Percentiles rank a stretch among this genome's conserved stretches.
phyloP scores from a whole-genome alignment of 164 flowering plant genomes.

The Vitis rotundifolia region DNA sequence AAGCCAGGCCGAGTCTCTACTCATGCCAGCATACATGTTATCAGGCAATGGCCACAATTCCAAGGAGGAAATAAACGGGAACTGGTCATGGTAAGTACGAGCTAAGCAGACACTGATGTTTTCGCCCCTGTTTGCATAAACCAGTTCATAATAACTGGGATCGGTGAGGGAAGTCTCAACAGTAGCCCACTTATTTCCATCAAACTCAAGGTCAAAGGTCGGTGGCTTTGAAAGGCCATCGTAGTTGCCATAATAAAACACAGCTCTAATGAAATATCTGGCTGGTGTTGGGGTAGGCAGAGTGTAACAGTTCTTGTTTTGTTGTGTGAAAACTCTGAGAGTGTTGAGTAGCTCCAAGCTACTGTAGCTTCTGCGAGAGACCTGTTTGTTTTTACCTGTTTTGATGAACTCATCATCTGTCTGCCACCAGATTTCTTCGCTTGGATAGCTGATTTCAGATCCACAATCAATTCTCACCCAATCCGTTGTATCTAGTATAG shows the following conservation, averaged over 20 bases:
- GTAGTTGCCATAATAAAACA: conserved; percentile 25
- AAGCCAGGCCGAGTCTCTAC: conserved; percentile 13
- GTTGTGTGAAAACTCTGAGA: conserved; percentile 10
- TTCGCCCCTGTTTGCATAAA: conserved; percentile 1
- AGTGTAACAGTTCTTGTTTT: conserved; percentile 16
- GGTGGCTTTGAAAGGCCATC: conserved; percentile 17
- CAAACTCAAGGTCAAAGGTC: conserved; percentile 22
- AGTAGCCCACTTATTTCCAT: conserved; percentile 22
- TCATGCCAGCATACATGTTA: conserved; percentile 12
- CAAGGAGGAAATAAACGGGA: conserved; percentile 22
- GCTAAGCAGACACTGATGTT: conserved; percentile 13
- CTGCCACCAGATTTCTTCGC: conserved; percentile 1
- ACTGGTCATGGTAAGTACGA: background rate
- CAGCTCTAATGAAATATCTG: conserved; percentile 10
- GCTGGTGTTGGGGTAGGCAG: background rate
- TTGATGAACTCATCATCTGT: conserved; percentile 4
- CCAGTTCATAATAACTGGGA: conserved; percentile 8
- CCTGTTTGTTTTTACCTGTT: background rate
- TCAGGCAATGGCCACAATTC: conserved; percentile 4
- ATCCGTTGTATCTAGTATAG: no score
- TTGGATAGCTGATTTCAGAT: conserved; percentile 1
- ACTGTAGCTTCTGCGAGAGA: background rate
- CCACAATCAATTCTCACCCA: conserved; percentile 9
- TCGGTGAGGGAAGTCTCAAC: background rate
- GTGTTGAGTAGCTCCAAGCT: background rate